Base-by-base conservation (phyloP, 805 yeast genomes). In the Kodamaea lidongshanica region DNA sequence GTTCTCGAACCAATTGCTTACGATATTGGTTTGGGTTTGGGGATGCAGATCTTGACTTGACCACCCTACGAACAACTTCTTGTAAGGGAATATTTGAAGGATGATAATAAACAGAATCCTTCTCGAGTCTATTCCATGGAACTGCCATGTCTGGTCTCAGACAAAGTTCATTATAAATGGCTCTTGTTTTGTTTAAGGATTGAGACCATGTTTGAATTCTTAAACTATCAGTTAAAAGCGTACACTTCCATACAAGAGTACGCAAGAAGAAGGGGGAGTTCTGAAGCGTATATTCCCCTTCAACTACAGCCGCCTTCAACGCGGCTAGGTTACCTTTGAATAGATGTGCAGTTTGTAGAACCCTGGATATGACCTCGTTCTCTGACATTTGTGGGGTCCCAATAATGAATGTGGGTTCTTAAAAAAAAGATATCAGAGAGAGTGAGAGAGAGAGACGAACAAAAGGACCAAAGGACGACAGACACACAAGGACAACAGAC, bases 41-140 rank as follows among this genome's bases (percentile, higher is more conserved):
- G n/a, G 7, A 25, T 3, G 18, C 26, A 18, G 5, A 15, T 12
- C 8, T 19, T 24, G 18, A 17, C 23, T 12, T 13, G 5, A 22
- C 35, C n/a, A n/a, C n/a, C n/a, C n/a, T n/a, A n/a, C n/a, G n/a
- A n/a, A n/a, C n/a, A n/a, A n/a, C n/a, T n/a, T n/a, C n/a, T n/a
- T n/a, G n/a, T 18, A 10, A 33, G 12, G 12, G 20, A 9, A 11
- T 30, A 20, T 20, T 22, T 20, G 7, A 24, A 12, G 13, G 11
- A 21, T 38, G 40, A 38, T 49, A 57, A 34, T 46, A 59, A 17
- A 37, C 42, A 35, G 39, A 46, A 23, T 62, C 68, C 2, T 20
- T n/a, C 7, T 45, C 56, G 7, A 64, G 42, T 9, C 34, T 33
- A 42, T 47, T 48, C 70, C 70, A 64, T 11, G 70, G 70, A 3